phyloP scores from a whole-genome alignment of 176 grass and related monocot genomes.

The Carex myosuroides region DNA sequence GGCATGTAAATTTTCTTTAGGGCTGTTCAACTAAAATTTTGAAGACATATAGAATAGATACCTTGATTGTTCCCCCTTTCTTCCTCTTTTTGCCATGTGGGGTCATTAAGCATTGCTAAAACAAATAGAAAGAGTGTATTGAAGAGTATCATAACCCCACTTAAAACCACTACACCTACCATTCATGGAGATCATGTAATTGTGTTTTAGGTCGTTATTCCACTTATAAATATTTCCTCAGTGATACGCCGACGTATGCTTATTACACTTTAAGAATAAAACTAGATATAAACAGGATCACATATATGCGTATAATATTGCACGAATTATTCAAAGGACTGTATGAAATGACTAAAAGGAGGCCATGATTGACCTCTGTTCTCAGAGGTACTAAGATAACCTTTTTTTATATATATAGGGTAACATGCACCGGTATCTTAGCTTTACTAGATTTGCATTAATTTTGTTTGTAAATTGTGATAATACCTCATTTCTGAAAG shows the following conservation, averaged over 20 bases:
- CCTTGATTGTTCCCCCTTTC: neutral
- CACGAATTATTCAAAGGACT: slow-evolving; percentile 43
- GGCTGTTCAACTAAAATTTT: slow-evolving; percentile 11
- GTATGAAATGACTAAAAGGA: slow-evolving; percentile 63
- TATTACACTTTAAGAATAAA: slow-evolving; percentile 27
- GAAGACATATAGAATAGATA: neutral
- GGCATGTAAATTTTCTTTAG: neutral
- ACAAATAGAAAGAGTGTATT: slow-evolving; percentile 16
- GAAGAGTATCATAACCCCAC: slow-evolving; percentile 24
- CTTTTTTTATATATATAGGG: neutral
- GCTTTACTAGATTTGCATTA: neutral
- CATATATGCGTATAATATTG: slow-evolving; percentile 36
- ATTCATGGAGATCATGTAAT: slow-evolving; percentile 44
- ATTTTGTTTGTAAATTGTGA: neutral
- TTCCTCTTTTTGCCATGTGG: slow-evolving; percentile 10
- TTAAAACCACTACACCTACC: slow-evolving; percentile 43
- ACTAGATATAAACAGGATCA: slow-evolving; percentile 7
- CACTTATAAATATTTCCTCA: slow-evolving; percentile 21
- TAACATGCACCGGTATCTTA: slow-evolving; percentile 5
- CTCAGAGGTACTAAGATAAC: neutral
- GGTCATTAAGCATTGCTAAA: slow-evolving; percentile 10
- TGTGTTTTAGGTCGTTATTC: slow-evolving; percentile 52
- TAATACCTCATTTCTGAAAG: neutral
- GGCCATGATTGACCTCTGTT: slow-evolving; percentile 33
- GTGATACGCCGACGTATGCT: slow-evolving; percentile 49